A percentile compares a stretch with the other conserved stretches of the same genome.
These are phyloP conservation scores for Hericium erinaceus DNA, from an alignment of 768 basidiomycete species.

Conservation along the genomic window DNA sequence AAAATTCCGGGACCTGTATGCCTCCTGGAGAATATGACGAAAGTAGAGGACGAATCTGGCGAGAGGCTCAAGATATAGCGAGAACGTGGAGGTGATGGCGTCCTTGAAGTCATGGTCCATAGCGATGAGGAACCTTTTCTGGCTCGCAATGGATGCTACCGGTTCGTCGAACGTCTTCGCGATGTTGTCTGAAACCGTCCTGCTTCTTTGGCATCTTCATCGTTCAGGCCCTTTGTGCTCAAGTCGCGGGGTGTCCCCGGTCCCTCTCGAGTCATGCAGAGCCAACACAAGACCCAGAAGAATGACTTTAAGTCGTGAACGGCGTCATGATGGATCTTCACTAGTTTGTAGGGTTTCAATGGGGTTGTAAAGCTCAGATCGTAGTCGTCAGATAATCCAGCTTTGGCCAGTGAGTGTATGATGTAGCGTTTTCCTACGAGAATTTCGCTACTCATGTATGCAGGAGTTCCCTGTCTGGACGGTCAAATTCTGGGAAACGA, in stretches of 20 bases:
- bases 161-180: background rate
- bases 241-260: background rate
- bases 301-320: background rate
- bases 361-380: too few species aligned
- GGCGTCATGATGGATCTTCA: background rate
- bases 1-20: background rate
- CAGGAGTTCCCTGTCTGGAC: background rate
- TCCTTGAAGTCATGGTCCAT: background rate
- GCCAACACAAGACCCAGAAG: background rate
- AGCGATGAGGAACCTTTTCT: background rate
- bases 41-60: background rate
- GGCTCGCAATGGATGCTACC: background rate
- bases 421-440: background rate
- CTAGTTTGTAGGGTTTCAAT: too few species aligned
- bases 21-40: background rate
- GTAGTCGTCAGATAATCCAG: too few species aligned
- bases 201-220: background rate
- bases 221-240: background rate
- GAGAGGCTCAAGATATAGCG: background rate
- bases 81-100: background rate
- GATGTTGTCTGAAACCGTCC: background rate
- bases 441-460: background rate
- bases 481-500: too few species aligned
- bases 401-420: too few species aligned
- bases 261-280: background rate